Percentiles rank a stretch among this genome's conserved stretches.
These are phyloP conservation scores for Dactylellina haptotyla DNA, from an alignment of 2,329 filamentous ascomycete genomes.

Conservation along the genomic window DNA sequence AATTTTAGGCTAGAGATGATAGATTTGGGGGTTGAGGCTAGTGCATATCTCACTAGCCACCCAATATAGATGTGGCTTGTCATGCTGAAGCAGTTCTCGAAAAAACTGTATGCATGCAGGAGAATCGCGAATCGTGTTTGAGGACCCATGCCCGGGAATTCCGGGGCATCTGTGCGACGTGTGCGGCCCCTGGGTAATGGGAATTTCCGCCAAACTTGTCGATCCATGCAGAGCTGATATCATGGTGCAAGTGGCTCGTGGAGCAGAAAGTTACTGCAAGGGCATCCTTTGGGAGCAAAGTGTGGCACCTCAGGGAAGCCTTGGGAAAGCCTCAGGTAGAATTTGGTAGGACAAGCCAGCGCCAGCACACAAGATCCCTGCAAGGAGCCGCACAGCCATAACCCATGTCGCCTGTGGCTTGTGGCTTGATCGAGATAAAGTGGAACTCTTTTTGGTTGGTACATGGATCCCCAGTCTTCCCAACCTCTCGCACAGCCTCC, in stretches of 20 bases:
- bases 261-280: conserved; percentile 1
- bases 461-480: conserved; percentile 21
- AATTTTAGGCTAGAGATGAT: conserved; percentile 35
- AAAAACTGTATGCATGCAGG: not conserved
- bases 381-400: conserved; percentile 39
- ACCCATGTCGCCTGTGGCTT: conserved; percentile 27
- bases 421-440: conserved; percentile 14
- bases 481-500: conserved; percentile 30
- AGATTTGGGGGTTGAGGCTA: conserved; percentile 11
- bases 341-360: conserved; percentile 4
- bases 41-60: conserved; percentile 29
- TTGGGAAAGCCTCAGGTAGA: conserved; percentile 40
- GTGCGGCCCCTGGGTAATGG: conserved; percentile 11
- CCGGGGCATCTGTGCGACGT: conserved; percentile 25
- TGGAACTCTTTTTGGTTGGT: conserved; percentile 5
- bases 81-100: not conserved
- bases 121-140: conserved; percentile 7
- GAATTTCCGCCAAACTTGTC: not conserved
- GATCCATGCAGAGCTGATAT: conserved; percentile 48
- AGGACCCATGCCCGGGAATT: conserved; percentile 14
- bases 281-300: conserved; percentile 50
- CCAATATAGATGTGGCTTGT: conserved; percentile 32
- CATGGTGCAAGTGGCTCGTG: conserved; percentile 20
- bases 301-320: conserved; percentile 28
- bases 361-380: conserved; percentile 10